A percentile compares a stretch with the other conserved stretches of the same genome.
Evolutionary conservation across 1,284 basidiomycete genomes (phyloP).

Genomic region (Heterobasidion occidentale): DNA sequence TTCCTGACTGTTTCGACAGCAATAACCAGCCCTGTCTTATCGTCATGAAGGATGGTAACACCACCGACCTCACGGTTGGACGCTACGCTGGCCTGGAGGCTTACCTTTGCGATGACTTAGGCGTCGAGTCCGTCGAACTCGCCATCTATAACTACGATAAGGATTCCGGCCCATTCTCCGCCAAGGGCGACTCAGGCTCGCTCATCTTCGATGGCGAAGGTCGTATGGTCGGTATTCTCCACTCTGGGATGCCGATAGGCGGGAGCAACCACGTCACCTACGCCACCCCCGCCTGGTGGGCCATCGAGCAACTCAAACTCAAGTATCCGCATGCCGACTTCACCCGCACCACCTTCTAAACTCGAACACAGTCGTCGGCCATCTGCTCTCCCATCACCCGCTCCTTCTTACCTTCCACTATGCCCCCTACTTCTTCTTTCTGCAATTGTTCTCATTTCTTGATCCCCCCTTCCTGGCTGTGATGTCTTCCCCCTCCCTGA

Average conservation of each 20-base stretch:
- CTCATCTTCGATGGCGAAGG: constrained; percentile 14
- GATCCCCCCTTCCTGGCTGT: no score
- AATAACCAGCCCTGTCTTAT: constrained; percentile 21
- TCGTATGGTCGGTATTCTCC: constrained; percentile 11
- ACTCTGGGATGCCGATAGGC: constrained; percentile 15
- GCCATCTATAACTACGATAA: constrained; percentile 10
- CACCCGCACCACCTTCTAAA: constrained; percentile 10
- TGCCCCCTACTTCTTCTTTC: no score
- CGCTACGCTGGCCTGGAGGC: constrained; percentile 14
- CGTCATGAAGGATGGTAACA: constrained; percentile 17
- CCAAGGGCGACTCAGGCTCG: constrained; percentile 17
- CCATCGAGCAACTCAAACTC: constrained; percentile 13
- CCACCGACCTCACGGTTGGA: constrained; percentile 14
- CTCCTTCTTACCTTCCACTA: no score
- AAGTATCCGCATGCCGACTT: constrained; percentile 19
- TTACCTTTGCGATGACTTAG: constrained; percentile 7
- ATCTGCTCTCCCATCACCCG: no score
- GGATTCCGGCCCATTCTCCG: constrained; percentile 10
- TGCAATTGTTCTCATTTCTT: no score
- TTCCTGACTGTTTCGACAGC: constrained; percentile 21
- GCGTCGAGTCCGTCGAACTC: constrained; percentile 14
- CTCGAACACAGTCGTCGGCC: not conserved
- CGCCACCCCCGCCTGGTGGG: constrained; percentile 16
- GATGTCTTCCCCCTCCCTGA: no score
- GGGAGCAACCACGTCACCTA: constrained; percentile 15